Base-by-base conservation (phyloP, 257 asterid species). In the Verbena officinalis region DNA sequence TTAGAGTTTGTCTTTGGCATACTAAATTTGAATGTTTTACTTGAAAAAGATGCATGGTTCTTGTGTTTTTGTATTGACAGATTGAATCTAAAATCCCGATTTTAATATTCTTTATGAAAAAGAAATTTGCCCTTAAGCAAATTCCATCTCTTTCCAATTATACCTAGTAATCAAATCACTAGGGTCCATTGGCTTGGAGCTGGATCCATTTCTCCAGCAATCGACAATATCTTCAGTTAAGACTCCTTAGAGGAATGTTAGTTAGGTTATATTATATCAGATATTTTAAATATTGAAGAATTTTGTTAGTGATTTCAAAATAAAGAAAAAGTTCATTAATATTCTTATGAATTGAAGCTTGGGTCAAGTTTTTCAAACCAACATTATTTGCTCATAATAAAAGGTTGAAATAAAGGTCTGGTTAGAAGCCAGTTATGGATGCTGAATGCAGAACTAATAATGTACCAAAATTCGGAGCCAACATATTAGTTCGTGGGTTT, bases 401-500 rank as follows among this genome's bases (percentile, higher is more conserved):
- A 50, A 33, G 22, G 27, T 38, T 39, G 54, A 58, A 38, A 10
- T n/a, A 22, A 39, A 27, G 46, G 23, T 16, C 5, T 14, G 31
- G 24, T 8, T 24, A 17, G 20, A 21, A 21, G 24, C 20, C 16
- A 14, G n/a, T 68, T 17, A n/a, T 53, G 48, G 33, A 42, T 62
- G 21, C 43, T 20, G 22, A 40, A 12, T 21, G 59, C 15, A 4
- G 21, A 20, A 17, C 22, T 22, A 54, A 45, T 49, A 33, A 17
- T 39, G 38, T 39, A 15, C 45, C 8, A 12, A 3, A 23, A 39
- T 50, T 40, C 21, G 30, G 21, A 59, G 7, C 15, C 49, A 55
- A 46, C 63, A 66, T 40, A 11, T n/a, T 12, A 68, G 7, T 24
- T 46, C 38, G 14, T 31, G 13, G n/a, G 11, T 9, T 21, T 71